phyloP scores from a whole-genome alignment of 2,329 filamentous ascomycete genomes.

The Didymella arachidicola region DNA sequence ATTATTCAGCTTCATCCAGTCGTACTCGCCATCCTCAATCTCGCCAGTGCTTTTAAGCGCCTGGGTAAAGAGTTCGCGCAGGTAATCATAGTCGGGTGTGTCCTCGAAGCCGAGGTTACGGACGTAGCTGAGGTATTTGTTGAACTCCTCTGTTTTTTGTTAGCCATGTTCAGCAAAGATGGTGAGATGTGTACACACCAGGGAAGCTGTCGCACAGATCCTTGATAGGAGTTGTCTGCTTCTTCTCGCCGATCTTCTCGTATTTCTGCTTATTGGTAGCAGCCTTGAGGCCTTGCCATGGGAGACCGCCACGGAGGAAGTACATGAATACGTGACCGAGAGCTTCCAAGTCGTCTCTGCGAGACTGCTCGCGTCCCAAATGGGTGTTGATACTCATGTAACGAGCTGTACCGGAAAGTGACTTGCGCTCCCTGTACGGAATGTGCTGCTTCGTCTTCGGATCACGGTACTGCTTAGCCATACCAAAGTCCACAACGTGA shows the following conservation, averaged over 20 bases:
- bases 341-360: conserved; percentile 94
- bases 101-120: conserved; percentile 98
- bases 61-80: conserved; percentile 95
- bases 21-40: conserved; percentile 97
- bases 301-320: conserved; percentile 70
- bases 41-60: conserved; percentile 93
- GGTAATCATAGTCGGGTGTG: conserved; percentile 96
- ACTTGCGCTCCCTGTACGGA: conserved; percentile 95
- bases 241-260: conserved; percentile 99
- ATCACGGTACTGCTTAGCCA: conserved; percentile 99
- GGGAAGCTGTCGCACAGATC: conserved; percentile 96
- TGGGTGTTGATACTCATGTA: conserved; percentile 99
- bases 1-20: conserved; percentile 99
- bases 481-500: conserved; percentile 98
- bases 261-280: conserved; percentile 94
- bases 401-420: conserved; percentile 91
- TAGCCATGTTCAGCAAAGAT: conserved; percentile 30
- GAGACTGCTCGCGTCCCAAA: conserved; percentile 92
- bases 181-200: conserved; percentile 54
- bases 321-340: conserved; percentile 75
- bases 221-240: conserved; percentile 96
- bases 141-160: conserved; percentile 78
- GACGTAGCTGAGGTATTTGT: conserved; percentile 96
- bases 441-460: conserved; percentile 99
- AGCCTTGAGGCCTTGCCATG: conserved; percentile 73